phyloP scores from a whole-genome alignment of 2,329 filamentous ascomycete genomes.

The Venturia effusa region DNA sequence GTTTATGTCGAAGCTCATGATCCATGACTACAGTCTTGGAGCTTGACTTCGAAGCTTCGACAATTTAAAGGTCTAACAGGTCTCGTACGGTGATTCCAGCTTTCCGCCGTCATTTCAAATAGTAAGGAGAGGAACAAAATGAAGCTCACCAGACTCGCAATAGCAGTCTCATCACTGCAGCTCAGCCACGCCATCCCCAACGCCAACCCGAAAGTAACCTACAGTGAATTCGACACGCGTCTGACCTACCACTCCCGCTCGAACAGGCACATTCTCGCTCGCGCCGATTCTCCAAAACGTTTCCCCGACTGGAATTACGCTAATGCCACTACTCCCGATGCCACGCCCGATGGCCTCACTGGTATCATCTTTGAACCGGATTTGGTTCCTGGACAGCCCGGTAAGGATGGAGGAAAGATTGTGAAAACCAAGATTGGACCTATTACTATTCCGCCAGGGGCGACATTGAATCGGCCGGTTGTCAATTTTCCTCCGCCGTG shows the following conservation, averaged over 20 bases:
- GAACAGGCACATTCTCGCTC: background rate
- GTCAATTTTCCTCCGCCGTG: background rate
- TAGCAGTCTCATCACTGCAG: background rate
- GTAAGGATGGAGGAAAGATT: constrained; percentile 2
- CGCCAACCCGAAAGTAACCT: background rate
- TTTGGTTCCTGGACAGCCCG: background rate
- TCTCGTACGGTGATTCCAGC: background rate
- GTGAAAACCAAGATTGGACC: constrained; percentile 3
- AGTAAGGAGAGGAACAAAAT: background rate
- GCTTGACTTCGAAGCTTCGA: background rate
- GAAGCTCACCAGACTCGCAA: background rate
- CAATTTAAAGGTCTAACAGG: background rate
- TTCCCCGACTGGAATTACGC: constrained; percentile 4
- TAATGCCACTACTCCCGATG: constrained; percentile 1
- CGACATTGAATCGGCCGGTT: background rate
- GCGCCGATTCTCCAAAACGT: background rate
- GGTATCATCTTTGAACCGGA: constrained; percentile 5
- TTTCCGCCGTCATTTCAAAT: background rate
- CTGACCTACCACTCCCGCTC: background rate
- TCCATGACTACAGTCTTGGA: background rate
- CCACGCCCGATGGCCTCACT: background rate
- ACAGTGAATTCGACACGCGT: background rate
- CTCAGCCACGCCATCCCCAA: background rate
- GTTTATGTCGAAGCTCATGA: background rate
- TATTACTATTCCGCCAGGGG: background rate